phyloP scores from a whole-genome alignment of 164 flowering plant genomes.

The Magnolia kwangsiensis region DNA sequence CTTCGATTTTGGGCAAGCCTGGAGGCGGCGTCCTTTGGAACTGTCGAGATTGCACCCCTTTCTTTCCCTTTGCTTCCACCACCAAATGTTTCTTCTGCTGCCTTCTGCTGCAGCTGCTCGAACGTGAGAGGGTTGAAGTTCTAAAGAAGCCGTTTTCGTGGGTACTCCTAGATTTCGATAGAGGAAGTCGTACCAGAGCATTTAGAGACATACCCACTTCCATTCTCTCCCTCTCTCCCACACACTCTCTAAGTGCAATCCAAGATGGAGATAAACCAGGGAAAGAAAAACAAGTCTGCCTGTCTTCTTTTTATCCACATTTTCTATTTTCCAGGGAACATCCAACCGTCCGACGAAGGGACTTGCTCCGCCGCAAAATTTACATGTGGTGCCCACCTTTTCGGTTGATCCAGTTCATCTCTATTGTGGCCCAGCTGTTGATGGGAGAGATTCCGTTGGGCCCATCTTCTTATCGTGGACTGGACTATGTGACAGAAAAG shows the following conservation, averaged over 20 bases:
- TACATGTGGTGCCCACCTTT: no score
- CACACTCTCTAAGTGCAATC: background rate
- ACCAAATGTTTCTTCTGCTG: constrained; percentile 24
- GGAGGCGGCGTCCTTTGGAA: constrained; percentile 52
- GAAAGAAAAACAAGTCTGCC: background rate
- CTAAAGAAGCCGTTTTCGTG: constrained; percentile 32
- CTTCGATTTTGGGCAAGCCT: constrained; percentile 78
- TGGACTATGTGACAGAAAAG: no score
- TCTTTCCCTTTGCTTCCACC: constrained; percentile 82
- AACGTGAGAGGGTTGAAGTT: constrained; percentile 24
- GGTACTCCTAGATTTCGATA: constrained; percentile 17
- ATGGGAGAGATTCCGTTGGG: no score
- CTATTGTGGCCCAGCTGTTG: no score
- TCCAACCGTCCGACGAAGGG: no score
- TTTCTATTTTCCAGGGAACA: no score
- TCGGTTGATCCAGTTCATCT: no score
- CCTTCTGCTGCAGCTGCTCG: constrained; percentile 7
- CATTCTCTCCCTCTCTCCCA: constrained; percentile 25
- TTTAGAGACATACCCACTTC: constrained; percentile 74
- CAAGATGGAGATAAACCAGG: background rate
- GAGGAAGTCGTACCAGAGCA: constrained; percentile 56
- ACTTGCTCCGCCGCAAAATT: no score
- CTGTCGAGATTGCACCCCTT: constrained; percentile 62
- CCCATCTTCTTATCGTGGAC: no score
- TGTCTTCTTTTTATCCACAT: background rate